Evolutionary conservation across 2,329 filamentous ascomycete species (phyloP), one percentile per base, ranked within the genome.

Genomic region (Dothistroma pini): DNA sequence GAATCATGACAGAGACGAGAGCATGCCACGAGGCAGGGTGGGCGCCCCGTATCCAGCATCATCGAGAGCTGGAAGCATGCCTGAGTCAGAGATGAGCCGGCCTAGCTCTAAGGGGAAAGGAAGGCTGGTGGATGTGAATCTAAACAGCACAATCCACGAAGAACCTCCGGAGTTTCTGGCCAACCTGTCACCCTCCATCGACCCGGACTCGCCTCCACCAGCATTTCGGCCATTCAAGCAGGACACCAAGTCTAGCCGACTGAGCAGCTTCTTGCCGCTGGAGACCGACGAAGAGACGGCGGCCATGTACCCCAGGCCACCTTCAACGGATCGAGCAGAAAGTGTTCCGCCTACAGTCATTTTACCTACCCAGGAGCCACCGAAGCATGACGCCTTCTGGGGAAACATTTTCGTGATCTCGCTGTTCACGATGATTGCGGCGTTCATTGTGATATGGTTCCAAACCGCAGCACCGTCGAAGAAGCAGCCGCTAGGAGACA

Each of bases 341-440:
- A 83, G 80, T n/a, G 78, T 83, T 19, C 84, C 84, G 52, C 80
- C 81, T 29, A 80, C 84, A 0, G 80, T 86, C 34, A 80, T 84
- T 25, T 78, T 83, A 11, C 79, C 85, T 4, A 83, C 87, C 47
- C 82, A 83, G 54, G 89, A 93, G 70, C 83, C 89, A 22, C 91
- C 91, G 62, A 83, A 84, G 54, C 91, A 97, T 74, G 95, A 99
- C 75, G 82, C 88, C 5, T 96, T 97, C 77, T 99, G 95, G 82
- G 91, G 90, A 4, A 93, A 91, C 77, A 82, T 97, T 49, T 99
- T 93, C 74, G 78, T 96, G 53, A 95, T 97, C 69, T 87, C 87
- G 35, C 79, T 96, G 57, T 92, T 90, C 51, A 89, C 89, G 44
- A 84, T 97, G 71, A 85, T 97, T 70, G 90, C 93, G 12, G 93